Percentiles rank a stretch among this genome's conserved stretches.
Evolutionary conservation across 2,329 filamentous ascomycete species (phyloP).

Genomic region (Cytospora schulzeri): DNA sequence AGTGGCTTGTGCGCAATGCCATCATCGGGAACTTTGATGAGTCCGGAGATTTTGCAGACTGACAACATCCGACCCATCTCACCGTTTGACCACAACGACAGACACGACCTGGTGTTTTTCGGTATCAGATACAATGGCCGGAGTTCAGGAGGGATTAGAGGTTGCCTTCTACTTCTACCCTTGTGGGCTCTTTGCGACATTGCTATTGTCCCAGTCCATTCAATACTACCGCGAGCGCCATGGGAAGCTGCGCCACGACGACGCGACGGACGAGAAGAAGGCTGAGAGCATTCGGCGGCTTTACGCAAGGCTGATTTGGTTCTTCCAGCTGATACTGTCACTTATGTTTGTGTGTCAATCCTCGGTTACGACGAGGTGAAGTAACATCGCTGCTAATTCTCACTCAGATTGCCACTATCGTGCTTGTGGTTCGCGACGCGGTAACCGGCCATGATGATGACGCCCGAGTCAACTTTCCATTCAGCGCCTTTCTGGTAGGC

Average conservation of each 20-base stretch:
- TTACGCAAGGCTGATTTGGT: conserved; percentile 41
- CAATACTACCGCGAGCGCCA: conserved; percentile 41
- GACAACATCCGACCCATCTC: not conserved
- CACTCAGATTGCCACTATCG: conserved; percentile 38
- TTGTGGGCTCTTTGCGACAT: conserved; percentile 40
- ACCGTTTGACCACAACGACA: not conserved
- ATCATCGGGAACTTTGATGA: not conserved
- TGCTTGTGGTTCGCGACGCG: conserved; percentile 38
- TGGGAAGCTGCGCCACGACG: conserved; percentile 30
- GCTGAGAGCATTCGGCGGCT: conserved; percentile 32
- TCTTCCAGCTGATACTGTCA: conserved; percentile 39
- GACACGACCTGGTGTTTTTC: no score
- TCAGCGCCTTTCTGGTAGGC: conserved; percentile 43
- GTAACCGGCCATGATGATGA: conserved; percentile 34
- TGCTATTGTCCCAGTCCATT: conserved; percentile 41
- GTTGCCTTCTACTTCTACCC: conserved; percentile 47
- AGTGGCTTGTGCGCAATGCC: not conserved
- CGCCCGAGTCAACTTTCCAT: conserved; percentile 37
- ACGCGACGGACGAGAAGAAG: conserved; percentile 34
- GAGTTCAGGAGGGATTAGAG: conserved; percentile 39
- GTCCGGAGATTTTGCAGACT: not conserved
- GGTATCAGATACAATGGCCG: conserved; percentile 20
- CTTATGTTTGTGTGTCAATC: conserved; percentile 33
- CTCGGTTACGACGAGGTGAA: not conserved
- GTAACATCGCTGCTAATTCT: not conserved